phyloP scores from a whole-genome alignment of 139 green algal species.

The Chlamydomonas asymmetrica region DNA sequence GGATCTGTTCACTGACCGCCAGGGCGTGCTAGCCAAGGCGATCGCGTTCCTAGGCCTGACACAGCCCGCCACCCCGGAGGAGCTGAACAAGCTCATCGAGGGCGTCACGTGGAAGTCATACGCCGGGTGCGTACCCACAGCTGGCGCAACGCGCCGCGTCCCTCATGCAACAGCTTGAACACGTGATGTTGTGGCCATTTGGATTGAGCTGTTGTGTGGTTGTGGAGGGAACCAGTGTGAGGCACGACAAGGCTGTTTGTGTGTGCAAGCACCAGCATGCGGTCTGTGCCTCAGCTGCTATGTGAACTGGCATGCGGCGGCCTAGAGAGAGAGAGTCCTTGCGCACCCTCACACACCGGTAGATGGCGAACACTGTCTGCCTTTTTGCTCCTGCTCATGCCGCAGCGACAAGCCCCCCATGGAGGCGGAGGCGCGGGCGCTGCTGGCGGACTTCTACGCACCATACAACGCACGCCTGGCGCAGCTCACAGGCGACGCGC shows the following conservation, averaged over 20 bases:
- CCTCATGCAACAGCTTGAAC: background rate
- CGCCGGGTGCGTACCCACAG: too few relatives aligned
- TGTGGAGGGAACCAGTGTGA: background rate
- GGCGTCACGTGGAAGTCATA: too few relatives aligned
- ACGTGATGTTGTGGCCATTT: background rate
- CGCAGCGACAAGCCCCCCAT: conserved; percentile 1
- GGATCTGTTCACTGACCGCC: background rate
- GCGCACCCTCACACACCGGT: background rate
- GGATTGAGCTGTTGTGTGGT: background rate
- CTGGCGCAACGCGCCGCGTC: background rate
- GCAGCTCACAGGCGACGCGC: conserved; percentile 4
- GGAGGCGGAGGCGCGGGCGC: background rate
- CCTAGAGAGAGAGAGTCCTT: background rate
- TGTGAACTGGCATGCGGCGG: background rate
- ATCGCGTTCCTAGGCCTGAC: conserved; percentile 24
- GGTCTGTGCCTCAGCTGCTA: background rate
- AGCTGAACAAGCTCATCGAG: conserved; percentile 9
- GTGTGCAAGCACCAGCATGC: background rate
- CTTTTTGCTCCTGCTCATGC: background rate
- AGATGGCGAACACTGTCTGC: too few relatives aligned
- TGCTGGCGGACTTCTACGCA: conserved; percentile 17
- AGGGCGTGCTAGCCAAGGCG: conserved; percentile 3
- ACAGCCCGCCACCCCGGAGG: background rate
- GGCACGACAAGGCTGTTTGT: background rate
- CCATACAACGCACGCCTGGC: conserved; percentile 23